Base-by-base conservation (phyloP, 2,329 filamentous ascomycete genomes). In the Scedosporium minutisporum region DNA sequence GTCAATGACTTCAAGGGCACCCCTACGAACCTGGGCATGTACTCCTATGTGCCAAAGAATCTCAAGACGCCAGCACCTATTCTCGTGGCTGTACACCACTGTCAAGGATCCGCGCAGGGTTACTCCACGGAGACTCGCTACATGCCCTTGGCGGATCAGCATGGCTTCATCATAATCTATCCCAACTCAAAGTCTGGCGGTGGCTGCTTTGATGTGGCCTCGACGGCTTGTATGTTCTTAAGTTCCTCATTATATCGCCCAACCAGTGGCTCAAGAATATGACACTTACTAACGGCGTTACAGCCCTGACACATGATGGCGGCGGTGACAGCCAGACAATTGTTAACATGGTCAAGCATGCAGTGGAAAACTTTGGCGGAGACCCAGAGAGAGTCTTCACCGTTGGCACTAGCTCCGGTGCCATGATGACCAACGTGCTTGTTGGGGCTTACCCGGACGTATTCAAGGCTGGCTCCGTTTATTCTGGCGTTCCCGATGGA, bases 151-250 rank as follows among this genome's bases (percentile, higher is more conserved):
- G 80, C 84, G 4, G 79, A 81, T 63, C 68, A 74, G 58, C 75
- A 84, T 61, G 83, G 81, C 48, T 84, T 81, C 72, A 80, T 86
- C 63, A 70, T 72, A 58, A 76, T 77, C 67, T 77, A 76, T 65
- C 76, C 76, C 1, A 71, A 70, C 64, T 72, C 65, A 58, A 74
- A 73, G n/a, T 67, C 66, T 14, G 72, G 68, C 14, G 75, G 76
- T 65, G 74, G 72, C 66, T 86, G 84, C 72, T 86, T 83, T 82
- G 84, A 86, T 63, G 82, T 86, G 1, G 81, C 80, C 5, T 82
- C 79, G 9, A 70, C 72, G 41, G 71, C 75, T 9, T 77, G 48
- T 53, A 27, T 1, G 48, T 53, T 53, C 48, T 46, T 46, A 33
- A 9, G 29, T 9, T 7, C 29, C 29, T 33, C 6, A 33, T 33